Evolutionary conservation across 2,329 filamentous ascomycete genomes (phyloP).

Genomic region (Colletotrichum siamense): DNA sequence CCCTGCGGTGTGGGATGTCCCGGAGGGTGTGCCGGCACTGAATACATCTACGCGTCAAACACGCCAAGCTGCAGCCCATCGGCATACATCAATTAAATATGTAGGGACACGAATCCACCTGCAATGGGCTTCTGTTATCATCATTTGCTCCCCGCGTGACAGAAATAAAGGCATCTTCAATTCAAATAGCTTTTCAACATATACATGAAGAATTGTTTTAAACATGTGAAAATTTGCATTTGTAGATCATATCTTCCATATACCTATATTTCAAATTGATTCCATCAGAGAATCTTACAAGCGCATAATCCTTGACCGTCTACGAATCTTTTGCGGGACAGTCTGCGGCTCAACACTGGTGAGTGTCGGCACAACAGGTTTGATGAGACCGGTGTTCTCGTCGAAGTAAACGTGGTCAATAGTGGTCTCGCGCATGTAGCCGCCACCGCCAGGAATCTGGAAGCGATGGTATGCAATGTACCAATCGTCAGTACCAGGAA

Average conservation of each 20-base stretch:
- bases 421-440: conserved; percentile 46
- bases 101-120: neutral
- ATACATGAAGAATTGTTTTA: neutral
- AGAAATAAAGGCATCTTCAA: neutral
- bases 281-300: neutral
- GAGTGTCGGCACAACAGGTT: conserved; percentile 40
- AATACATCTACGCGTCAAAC: conserved; percentile 4
- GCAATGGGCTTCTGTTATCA: neutral
- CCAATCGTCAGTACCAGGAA: conserved; percentile 53
- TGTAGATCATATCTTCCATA: neutral
- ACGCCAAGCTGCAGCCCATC: neutral
- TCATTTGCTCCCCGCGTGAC: neutral
- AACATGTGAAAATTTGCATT: neutral
- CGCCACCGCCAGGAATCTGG: conserved; percentile 48
- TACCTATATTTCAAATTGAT: neutral
- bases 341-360: conserved; percentile 30
- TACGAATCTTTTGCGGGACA: conserved; percentile 2
- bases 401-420: conserved; percentile 47
- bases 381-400: conserved; percentile 39
- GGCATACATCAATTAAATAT: neutral
- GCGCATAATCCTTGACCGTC: conserved; percentile 1
- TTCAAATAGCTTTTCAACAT: neutral
- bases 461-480: conserved; percentile 57
- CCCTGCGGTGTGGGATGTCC: conserved; percentile 6
- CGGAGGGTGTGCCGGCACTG: conserved; percentile 7